Conservation (phyloP, 1,284 basidiomycete species). For the Ustilago sp. region DNA sequence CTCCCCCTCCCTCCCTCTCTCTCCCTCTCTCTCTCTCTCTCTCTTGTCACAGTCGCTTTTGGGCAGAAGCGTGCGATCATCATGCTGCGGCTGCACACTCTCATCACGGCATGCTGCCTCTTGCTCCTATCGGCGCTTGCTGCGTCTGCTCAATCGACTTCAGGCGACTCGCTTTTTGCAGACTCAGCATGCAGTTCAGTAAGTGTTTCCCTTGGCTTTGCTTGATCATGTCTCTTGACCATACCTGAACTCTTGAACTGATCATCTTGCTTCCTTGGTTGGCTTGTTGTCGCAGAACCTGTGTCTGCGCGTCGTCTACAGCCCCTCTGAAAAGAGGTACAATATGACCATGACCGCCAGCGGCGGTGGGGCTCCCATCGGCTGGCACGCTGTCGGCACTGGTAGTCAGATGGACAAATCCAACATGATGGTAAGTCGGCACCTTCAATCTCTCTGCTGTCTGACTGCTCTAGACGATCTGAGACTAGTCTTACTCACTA, state of each 20-base stretch:
- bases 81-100: conserved; percentile 20
- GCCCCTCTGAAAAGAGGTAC: conserved; percentile 27
- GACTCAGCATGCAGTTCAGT: conserved; percentile 45
- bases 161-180: conserved; percentile 18
- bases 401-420: conserved; percentile 45
- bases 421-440: conserved; percentile 58
- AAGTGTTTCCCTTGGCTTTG: not conserved
- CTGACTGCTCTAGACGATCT: too few species aligned
- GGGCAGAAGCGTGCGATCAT: conserved; percentile 3
- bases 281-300: conserved; percentile 18
- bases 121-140: conserved; percentile 18
- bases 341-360: conserved; percentile 58
- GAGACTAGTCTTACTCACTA: not conserved
- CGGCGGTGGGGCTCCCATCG: conserved; percentile 41
- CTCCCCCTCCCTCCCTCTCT: not conserved
- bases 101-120: conserved; percentile 23
- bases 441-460: not conserved
- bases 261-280: not conserved
- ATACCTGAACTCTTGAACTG: not conserved
- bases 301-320: conserved; percentile 53
- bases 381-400: conserved; percentile 54
- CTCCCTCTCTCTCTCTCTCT: not conserved
- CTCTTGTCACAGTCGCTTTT: not conserved
- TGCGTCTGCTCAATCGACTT: conserved; percentile 9
- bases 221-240: not conserved